Conservation (phyloP, 2,329 filamentous ascomycete genomes). For the Penicillium olsonii region DNA sequence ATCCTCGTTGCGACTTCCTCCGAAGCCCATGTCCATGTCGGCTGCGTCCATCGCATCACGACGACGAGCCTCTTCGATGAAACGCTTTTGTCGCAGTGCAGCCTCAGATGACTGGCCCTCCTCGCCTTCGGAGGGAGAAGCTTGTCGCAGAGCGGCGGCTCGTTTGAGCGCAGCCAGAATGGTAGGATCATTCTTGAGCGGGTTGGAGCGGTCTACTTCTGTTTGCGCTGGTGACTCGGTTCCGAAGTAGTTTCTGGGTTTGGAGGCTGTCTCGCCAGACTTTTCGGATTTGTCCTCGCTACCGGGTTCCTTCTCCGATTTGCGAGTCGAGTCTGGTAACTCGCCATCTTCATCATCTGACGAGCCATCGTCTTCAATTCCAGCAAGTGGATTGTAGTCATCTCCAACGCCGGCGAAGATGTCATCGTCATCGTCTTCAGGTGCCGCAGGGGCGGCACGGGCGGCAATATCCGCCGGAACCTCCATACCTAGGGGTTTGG, state of each 20-base stretch:
- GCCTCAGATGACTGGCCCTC: constrained; percentile 61
- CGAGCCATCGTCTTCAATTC: constrained; percentile 50
- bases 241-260: constrained; percentile 52
- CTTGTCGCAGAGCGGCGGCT: constrained; percentile 63
- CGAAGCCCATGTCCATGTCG: constrained; percentile 94
- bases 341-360: constrained; percentile 45
- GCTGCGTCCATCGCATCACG: constrained; percentile 76
- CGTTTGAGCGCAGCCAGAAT: constrained; percentile 84
- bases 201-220: constrained; percentile 34
- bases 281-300: constrained; percentile 11
- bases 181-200: constrained; percentile 68
- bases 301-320: constrained; percentile 7
- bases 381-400: constrained; percentile 62
- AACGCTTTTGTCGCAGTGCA: constrained; percentile 69
- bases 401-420: constrained; percentile 64
- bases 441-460: constrained; percentile 29
- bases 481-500: constrained; percentile 54
- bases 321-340: constrained; percentile 17
- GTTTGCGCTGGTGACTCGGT: constrained; percentile 16
- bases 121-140: constrained; percentile 45
- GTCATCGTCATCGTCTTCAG: constrained; percentile 57
- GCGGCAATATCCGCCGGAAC: constrained; percentile 47
- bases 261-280: constrained; percentile 13
- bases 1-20: constrained; percentile 81
- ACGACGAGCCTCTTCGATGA: constrained; percentile 63